Evolutionary conservation across 1,284 basidiomycete genomes (phyloP).

Genomic region (Sphaerobolus stellatus): DNA sequence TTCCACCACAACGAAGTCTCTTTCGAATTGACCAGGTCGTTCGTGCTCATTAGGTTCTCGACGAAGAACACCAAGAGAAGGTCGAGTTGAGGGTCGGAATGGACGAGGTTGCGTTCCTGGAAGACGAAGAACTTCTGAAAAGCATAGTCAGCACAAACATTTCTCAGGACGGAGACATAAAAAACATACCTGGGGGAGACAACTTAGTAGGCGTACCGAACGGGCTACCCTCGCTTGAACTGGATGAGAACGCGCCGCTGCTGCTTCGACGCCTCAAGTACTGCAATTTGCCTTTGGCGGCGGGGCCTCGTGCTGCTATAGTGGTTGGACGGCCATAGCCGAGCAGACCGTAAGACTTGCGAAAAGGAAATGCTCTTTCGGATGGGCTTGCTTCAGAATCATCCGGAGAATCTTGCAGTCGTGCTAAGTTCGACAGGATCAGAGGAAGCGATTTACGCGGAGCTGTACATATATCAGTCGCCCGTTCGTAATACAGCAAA

Average conservation of each 20-base stretch:
- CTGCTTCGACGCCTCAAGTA: constrained; percentile 73
- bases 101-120: background rate
- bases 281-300: constrained; percentile 35
- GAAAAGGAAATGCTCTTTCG: constrained; percentile 2
- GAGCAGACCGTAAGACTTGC: constrained; percentile 55
- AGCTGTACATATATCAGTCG: background rate
- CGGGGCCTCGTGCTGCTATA: constrained; percentile 26
- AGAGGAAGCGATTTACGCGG: constrained; percentile 69
- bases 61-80: background rate
- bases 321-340: constrained; percentile 60
- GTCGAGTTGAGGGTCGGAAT: background rate
- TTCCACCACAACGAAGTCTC: constrained; percentile 78
- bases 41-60: constrained; percentile 31
- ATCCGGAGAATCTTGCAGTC: constrained; percentile 7
- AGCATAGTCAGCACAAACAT: background rate
- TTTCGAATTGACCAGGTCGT: constrained; percentile 65
- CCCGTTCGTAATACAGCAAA: background rate
- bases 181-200: constrained; percentile 42
- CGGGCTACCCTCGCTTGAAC: constrained; percentile 45
- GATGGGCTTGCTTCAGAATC: constrained; percentile 40
- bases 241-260: constrained; percentile 74
- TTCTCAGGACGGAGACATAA: background rate
- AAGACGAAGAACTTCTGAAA: constrained; percentile 3
- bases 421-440: constrained; percentile 45
- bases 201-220: constrained; percentile 63